A percentile compares a stretch with the other conserved stretches of the same genome.
These are phyloP conservation scores for Penicillium taxi DNA, from an alignment of 495 filamentous ascomycete species.

Conservation along the genomic window DNA sequence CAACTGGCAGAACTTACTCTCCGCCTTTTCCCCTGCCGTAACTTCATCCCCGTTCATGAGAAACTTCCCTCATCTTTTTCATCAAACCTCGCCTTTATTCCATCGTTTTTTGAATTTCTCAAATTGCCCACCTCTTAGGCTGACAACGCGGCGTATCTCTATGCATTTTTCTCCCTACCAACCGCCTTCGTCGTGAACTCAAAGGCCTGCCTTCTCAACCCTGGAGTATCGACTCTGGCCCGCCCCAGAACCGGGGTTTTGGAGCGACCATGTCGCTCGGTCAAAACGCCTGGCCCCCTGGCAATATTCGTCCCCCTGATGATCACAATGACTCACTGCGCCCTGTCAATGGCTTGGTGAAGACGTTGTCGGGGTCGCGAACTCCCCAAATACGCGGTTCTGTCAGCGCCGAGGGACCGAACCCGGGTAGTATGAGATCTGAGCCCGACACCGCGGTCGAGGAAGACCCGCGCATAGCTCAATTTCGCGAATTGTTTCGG, in stretches of 20 bases:
- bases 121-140: conserved; percentile 22
- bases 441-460: conserved; percentile 47
- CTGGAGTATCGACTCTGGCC: conserved; percentile 44
- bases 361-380: conserved; percentile 36
- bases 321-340: conserved; percentile 38
- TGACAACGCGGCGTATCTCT: conserved; percentile 15
- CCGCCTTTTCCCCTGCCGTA: conserved; percentile 30
- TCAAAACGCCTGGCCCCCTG: conserved; percentile 44
- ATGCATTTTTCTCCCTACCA: conserved; percentile 30
- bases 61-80: conserved; percentile 34
- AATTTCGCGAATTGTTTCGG: conserved; percentile 54
- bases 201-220: conserved; percentile 31
- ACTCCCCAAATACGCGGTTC: conserved; percentile 45
- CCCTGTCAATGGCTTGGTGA: conserved; percentile 41
- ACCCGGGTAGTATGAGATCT: conserved; percentile 40
- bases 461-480: conserved; percentile 55
- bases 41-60: conserved; percentile 38
- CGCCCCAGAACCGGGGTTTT: conserved; percentile 43
- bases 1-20: too few relatives aligned
- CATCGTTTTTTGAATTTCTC: conserved; percentile 31
- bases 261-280: conserved; percentile 47
- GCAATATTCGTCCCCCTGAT: conserved; percentile 41
- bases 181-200: conserved; percentile 21
- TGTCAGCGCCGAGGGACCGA: conserved; percentile 40
- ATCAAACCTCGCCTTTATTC: conserved; percentile 28